Evolutionary conservation across 2,329 filamentous ascomycete species (phyloP).

Genomic region (Dactylellina parvicollis): DNA sequence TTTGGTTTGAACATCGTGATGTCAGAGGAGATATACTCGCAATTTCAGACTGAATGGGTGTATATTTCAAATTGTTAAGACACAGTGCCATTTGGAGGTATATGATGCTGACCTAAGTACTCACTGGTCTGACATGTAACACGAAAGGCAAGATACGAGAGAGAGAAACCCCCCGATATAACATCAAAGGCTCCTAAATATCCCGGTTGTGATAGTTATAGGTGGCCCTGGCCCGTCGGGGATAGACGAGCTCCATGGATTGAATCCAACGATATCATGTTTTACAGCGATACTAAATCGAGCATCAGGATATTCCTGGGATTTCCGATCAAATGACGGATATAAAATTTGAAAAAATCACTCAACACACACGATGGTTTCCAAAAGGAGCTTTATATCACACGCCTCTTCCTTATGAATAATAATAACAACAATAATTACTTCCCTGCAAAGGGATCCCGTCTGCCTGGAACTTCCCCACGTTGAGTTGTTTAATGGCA

Average conservation of each 20-base stretch:
- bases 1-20: neutral
- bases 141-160: neutral
- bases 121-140: neutral
- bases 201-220: neutral
- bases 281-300: constrained; percentile 1
- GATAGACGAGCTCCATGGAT: constrained; percentile 49
- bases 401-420: constrained; percentile 9
- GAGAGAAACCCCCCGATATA: too few relatives aligned
- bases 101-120: too few relatives aligned
- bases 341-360: constrained; percentile 42
- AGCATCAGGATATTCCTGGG: constrained; percentile 3
- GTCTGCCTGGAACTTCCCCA: constrained; percentile 39
- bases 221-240: neutral
- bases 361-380: constrained; percentile 13
- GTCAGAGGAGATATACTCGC: neutral
- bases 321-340: constrained; percentile 47
- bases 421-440: constrained; percentile 16
- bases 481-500: constrained; percentile 42
- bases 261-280: neutral
- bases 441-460: constrained; percentile 6
- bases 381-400: constrained; percentile 46
- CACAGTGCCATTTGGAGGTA: too few relatives aligned
- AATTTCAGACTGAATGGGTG: too few relatives aligned
- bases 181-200: neutral
- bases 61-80: too few relatives aligned